Evolutionary conservation across 352 stramenopile genomes (phyloP).

Genomic region (Phytopythium montanum): DNA sequence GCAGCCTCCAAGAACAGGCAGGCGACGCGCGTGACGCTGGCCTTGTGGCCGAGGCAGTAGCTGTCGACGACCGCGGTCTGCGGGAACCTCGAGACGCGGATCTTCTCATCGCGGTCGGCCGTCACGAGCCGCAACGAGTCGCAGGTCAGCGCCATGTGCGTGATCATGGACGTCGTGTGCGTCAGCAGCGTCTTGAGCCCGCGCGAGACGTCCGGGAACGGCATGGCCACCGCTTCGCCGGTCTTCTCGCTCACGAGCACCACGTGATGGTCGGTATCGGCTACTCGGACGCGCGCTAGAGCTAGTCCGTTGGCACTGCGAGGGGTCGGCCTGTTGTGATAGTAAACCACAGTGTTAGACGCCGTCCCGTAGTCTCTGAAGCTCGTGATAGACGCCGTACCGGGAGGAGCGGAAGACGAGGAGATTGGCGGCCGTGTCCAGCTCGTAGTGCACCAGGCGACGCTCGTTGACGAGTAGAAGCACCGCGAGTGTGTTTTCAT

Average conservation of each 20-base stretch:
- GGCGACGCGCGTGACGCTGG: conserved; percentile 60
- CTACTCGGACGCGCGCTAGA: conserved; percentile 16
- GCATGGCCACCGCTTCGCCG: conserved; percentile 72
- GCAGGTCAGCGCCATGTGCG: conserved; percentile 52
- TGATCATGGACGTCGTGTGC: conserved; percentile 88
- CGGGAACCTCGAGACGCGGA: conserved; percentile 81
- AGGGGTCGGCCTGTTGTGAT: conserved; percentile 28
- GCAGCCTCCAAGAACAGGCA: conserved; percentile 31
- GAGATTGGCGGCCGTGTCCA: conserved; percentile 35
- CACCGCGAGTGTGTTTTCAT: conserved; percentile 23
- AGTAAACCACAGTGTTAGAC: background rate
- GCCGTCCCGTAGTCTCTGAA: background rate
- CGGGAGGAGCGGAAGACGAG: conserved; percentile 36
- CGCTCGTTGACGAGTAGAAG: conserved; percentile 68
- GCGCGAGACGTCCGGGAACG: conserved; percentile 61
- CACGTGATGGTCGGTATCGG: conserved; percentile 38
- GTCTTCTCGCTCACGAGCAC: conserved; percentile 81
- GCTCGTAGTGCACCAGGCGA: conserved; percentile 72
- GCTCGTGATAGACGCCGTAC: background rate
- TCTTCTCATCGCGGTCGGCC: conserved; percentile 81
- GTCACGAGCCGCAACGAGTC: conserved; percentile 63
- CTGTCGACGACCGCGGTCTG: conserved; percentile 67
- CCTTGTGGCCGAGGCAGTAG: conserved; percentile 80
- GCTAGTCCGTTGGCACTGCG: conserved; percentile 75
- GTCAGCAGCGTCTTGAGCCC: conserved; percentile 72